A percentile compares a stretch with the other conserved stretches of the same genome.
phyloP scores from a whole-genome alignment of 345 rosid species.

The Eucalyptus dawsonii region DNA sequence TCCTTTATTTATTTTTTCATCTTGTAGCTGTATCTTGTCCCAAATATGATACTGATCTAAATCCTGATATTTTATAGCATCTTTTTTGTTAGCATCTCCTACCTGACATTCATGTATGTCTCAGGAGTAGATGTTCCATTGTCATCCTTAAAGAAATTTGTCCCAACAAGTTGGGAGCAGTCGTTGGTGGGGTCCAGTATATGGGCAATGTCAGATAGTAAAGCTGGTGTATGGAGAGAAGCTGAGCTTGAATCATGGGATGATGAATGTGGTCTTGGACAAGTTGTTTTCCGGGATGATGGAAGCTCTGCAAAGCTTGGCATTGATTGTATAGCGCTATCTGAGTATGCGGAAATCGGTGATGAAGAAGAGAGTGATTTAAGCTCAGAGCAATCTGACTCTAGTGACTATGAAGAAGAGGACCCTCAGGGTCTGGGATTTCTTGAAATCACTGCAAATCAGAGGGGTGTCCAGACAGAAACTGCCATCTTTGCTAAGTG shows the following conservation, averaged over 20 bases:
- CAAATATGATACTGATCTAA: neutral
- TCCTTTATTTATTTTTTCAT: neutral
- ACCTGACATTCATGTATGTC: neutral
- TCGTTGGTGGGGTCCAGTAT: slow-evolving; percentile 78
- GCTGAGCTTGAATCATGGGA: slow-evolving; percentile 97
- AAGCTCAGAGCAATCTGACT: slow-evolving; percentile 37
- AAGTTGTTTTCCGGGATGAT: slow-evolving; percentile 63
- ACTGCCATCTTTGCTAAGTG: slow-evolving; percentile 80
- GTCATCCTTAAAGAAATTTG: slow-evolving; percentile 60
- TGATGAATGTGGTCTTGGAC: slow-evolving; percentile 39
- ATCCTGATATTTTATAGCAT: neutral
- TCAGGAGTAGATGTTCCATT: slow-evolving; percentile 74
- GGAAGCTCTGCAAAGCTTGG: slow-evolving; percentile 58
- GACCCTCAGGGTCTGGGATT: slow-evolving; percentile 57
- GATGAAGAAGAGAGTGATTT: slow-evolving; percentile 55
- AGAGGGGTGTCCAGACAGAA: slow-evolving; percentile 63
- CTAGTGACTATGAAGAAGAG: slow-evolving; percentile 56
- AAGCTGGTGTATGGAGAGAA: slow-evolving; percentile 54
- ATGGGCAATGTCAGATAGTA: slow-evolving; percentile 58
- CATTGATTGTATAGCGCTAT: slow-evolving; percentile 38
- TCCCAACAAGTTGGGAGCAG: slow-evolving; percentile 51
- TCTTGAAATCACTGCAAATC: slow-evolving; percentile 33
- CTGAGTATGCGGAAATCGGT: slow-evolving; percentile 44
- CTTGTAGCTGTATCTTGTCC: neutral
- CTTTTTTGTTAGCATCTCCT: neutral